Evolutionary conservation across 805 yeast genomes (phyloP), one percentile per base, ranked within the genome.

Genomic region (Phaffomyces opuntiae): DNA sequence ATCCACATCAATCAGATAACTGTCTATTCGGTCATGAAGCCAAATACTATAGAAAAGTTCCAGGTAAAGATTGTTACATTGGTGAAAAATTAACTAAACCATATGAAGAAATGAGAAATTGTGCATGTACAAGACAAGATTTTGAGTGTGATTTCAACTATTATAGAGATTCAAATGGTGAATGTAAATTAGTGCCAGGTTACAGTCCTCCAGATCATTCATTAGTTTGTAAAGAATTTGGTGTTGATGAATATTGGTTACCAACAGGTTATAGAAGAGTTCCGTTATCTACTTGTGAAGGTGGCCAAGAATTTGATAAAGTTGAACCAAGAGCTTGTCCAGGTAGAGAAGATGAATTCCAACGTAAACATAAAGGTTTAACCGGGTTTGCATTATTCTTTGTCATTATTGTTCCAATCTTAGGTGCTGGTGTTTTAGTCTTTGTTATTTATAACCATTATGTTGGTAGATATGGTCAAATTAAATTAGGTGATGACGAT

Each of bases 121-220:
- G 99, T 67, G 61, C 83, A 1, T 93, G 99, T 68, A 74, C 93
- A 0, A 76, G 96, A 63, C 75, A 76, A 43, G 99, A 91, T 59
- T 93, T 70, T 59, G 99, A 93, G 64, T 93, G 99, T 74, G 99
- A 93, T 63, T 87, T 81, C 69, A 90, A 90, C 65, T 90, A 72
- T 63, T 76, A 65, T 47, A 73, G 83, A 48, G 81, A 80, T 42
- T 49, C 56, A 0, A 96, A 88, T 59, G 95, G 95, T 19, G 84
- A 93, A 3, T 93, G 99, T 68, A 79, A 79, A 60, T 74, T 89
- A 36, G 86, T 89, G n/a, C 69, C 73, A 19, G 97, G 96, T 0
- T 69, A 78, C 45, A 62, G 72, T 5, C 87, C 95, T 8, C 73
- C 77, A 13, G 86, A 87, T 57, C 79, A 81, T 46, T 66, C 74